Base-by-base conservation (phyloP, 2,329 filamentous ascomycete genomes). In the Aspergillus sp. region DNA sequence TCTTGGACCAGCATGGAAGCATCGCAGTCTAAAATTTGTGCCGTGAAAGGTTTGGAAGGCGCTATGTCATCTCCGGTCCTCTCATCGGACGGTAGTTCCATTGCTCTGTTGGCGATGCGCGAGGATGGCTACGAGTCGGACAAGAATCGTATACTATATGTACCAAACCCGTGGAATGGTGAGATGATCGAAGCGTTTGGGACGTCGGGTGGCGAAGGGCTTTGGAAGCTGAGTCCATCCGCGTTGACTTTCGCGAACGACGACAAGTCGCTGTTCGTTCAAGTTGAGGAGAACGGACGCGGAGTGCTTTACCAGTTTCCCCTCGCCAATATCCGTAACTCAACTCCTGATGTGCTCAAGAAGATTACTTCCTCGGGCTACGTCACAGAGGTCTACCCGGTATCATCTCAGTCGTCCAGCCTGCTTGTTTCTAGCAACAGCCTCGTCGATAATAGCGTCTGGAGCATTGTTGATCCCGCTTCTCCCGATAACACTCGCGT, bases 41-140 rank as follows among this genome's bases (percentile, higher is more conserved):
- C 71, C 9, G 66, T 77, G 3, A 66, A 71, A 42, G 67, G 68
- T 6, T 65, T 80, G 2, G 64, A 78, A 39, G 79, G 79, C 1
- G 78, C 79, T 9, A 77, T 78, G 68, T 72, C 78, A 0, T 79
- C 75, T 20, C 79, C 79, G 6, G 77, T 79, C 4, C 69, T 81
- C 16, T 77, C 78, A 2, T 78, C 78, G 1, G 75, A 79, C 59
- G 77, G 78, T 9, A 71, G 75, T 55, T 74, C 74, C 2, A 71
- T 81, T 59, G 78, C 77, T 14, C 73, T 80, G 24, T 67, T 81
- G 32, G 71, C 74, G 9, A 80, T 80, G 77, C 70, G 69, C 11
- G 67, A 75, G 46, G 78, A 81, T 60, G 78, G 78, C 10, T 80
- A 81, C 55, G 78, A 81, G 62, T 77, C 77, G 14, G 78, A 81